Percentiles rank a stretch among this genome's conserved stretches.
Evolutionary conservation across 2,329 filamentous ascomycete species (phyloP).

Genomic region (Nigrospora osmanthi): DNA sequence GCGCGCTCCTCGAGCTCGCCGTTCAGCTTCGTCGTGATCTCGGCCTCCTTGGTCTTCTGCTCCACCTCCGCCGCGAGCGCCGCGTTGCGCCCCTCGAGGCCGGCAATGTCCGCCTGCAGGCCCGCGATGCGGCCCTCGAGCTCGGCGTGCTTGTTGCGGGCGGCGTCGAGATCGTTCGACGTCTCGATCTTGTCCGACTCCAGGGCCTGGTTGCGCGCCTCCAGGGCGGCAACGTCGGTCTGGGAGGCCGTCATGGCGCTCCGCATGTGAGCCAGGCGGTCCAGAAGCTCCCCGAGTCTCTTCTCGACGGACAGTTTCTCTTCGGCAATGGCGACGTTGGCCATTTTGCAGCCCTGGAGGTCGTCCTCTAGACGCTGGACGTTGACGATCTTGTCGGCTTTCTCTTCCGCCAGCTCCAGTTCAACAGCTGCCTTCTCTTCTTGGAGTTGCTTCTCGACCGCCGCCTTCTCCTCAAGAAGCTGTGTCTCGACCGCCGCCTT

Average conservation of each 20-base stretch:
- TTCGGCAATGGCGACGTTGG: constrained; percentile 1
- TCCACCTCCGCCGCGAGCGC: not conserved
- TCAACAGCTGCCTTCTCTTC: constrained; percentile 8
- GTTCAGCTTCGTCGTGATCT: not conserved
- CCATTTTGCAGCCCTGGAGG: constrained; percentile 1
- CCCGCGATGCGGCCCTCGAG: not conserved
- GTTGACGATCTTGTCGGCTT: constrained; percentile 14
- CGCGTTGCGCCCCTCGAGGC: not conserved
- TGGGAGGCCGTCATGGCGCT: not conserved
- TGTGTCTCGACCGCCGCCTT: constrained; percentile 6
- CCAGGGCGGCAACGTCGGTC: not conserved
- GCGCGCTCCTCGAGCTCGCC: not conserved
- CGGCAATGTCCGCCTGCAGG: constrained; percentile 1
- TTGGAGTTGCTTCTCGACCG: constrained; percentile 12
- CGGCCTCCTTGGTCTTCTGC: not conserved
- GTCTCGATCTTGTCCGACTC: not conserved
- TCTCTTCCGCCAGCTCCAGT: constrained; percentile 13
- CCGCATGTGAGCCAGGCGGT: not conserved
- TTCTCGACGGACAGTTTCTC: constrained; percentile 1
- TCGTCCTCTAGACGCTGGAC: constrained; percentile 10
- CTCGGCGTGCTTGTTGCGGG: not conserved
- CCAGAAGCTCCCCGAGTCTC: not conserved
- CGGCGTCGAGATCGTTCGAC: not conserved
- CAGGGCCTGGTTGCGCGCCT: not conserved
- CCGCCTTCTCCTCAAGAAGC: constrained; percentile 15